Base-by-base conservation (phyloP, 2,329 filamentous ascomycete species). In the Macrophomina tecta region DNA sequence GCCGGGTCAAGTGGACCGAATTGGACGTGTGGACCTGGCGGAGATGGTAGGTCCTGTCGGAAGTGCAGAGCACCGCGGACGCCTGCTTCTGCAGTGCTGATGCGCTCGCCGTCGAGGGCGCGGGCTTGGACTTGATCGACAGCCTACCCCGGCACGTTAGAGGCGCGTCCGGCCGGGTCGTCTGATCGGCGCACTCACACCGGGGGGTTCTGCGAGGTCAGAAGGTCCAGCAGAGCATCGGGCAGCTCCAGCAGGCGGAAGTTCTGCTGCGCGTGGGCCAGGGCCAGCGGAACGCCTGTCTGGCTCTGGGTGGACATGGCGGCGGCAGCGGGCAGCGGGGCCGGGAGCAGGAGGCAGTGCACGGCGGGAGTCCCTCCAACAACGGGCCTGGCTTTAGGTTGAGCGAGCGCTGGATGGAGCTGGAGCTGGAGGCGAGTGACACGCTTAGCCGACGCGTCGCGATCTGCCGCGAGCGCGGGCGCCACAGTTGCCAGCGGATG, bases 21-120 rank as follows among this genome's bases (percentile, higher is more conserved):
- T 90, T 90, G 32, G 87, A 89, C 16, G 87, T 89, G 71, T 88
- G 87, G 63, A 90, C 87, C 75, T 90, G 87, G 70, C 87, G 86
- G 62, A 90, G 77, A 67, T 84, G 82, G 78, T 84, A 90, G 11
- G 87, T 87, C 70, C 84, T 80, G 64, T 80, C 79, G 9, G 81
- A 78, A 2, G 86, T 89, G 77, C 87, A 90, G 68, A 90, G 80
- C 68, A 89, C 86, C 36, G 86, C 84, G 83, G 80, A 74, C 68
- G 58, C 23, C 36, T 67, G 51, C 49, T 66, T 40, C 48, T 70
- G 42, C 69, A 67, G 61, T 51, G 66, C 56, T 16, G 48, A 9
- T 14, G 53, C 36, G n/a, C 32, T 55, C 16, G 42, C 5, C 14
- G 73, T 67, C 8, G 72, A 52, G 48, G 71, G 38, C 46, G 73